A percentile compares a stretch with the other conserved stretches of the same genome.
phyloP scores from a whole-genome alignment of 1,284 basidiomycete species.

The Trichosporon ovoides region DNA sequence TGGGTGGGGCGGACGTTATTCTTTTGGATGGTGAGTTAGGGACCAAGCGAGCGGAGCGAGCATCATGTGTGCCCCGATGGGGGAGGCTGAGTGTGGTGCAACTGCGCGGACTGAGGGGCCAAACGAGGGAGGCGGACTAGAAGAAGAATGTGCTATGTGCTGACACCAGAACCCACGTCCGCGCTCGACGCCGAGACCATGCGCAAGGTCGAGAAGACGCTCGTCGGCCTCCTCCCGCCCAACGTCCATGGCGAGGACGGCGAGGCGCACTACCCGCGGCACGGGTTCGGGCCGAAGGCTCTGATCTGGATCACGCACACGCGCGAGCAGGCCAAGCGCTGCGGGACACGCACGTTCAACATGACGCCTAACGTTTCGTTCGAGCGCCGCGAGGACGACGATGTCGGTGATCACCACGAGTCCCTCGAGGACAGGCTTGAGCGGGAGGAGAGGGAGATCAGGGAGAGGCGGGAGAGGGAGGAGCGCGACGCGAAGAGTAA shows the following conservation, averaged over 20 bases:
- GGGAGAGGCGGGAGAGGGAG: neutral
- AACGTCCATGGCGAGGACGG: neutral
- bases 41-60: too few species aligned
- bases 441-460: neutral
- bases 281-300: constrained; percentile 55
- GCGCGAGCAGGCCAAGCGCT: constrained; percentile 65
- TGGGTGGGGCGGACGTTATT: constrained; percentile 69
- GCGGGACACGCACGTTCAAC: constrained; percentile 57
- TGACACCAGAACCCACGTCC: constrained; percentile 68
- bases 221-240: constrained; percentile 54
- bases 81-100: too few species aligned
- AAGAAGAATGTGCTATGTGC: neutral
- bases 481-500: neutral
- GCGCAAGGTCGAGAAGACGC: constrained; percentile 59
- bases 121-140: too few species aligned
- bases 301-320: constrained; percentile 84
- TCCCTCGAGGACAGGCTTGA: neutral
- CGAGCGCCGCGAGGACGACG: neutral
- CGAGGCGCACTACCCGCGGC: constrained; percentile 8
- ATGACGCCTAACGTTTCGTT: constrained; percentile 15
- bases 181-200: constrained; percentile 70
- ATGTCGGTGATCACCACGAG: neutral
- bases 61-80: too few species aligned
- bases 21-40: constrained; percentile 75
- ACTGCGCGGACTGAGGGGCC: too few species aligned